Evolutionary conservation across 805 yeast genomes (phyloP).

Genomic region (Debaryomyces hansenii): DNA sequence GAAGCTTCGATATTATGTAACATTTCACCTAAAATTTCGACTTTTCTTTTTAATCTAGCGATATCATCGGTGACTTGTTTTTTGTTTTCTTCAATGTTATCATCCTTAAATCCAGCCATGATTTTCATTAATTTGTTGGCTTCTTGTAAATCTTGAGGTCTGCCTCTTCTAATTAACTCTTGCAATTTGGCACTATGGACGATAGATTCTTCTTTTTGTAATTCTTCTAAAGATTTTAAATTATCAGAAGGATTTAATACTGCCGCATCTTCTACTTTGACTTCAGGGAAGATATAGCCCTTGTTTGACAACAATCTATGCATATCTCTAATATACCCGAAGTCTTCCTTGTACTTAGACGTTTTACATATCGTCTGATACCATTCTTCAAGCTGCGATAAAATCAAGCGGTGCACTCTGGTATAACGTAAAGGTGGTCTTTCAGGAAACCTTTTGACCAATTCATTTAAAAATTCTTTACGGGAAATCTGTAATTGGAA

Average conservation of each 20-base stretch:
- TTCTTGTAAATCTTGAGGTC: constrained; percentile 91
- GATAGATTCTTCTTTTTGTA: constrained; percentile 87
- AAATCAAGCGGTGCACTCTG: constrained; percentile 76
- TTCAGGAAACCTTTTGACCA: constrained; percentile 92
- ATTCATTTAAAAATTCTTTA: constrained; percentile 89
- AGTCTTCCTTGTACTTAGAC: constrained; percentile 85
- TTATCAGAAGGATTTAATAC: constrained; percentile 88
- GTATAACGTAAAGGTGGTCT: constrained; percentile 86
- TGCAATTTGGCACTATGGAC: constrained; percentile 95
- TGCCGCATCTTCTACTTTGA: constrained; percentile 86
- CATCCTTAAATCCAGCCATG: constrained; percentile 96
- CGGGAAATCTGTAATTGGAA: constrained; percentile 92
- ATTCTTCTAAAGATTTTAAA: constrained; percentile 83
- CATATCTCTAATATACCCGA: constrained; percentile 93
- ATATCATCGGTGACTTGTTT: constrained; percentile 82
- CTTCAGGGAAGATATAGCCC: constrained; percentile 92
- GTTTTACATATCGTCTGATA: constrained; percentile 90
- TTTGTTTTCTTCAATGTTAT: constrained; percentile 68
- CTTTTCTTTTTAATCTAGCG: constrained; percentile 79
- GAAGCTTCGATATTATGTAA: constrained; percentile 49
- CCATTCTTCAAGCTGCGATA: constrained; percentile 97
- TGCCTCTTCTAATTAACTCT: constrained; percentile 91
- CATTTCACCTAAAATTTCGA: constrained; percentile 88
- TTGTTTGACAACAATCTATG: constrained; percentile 84
- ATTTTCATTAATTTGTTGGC: constrained; percentile 96